phyloP scores from a whole-genome alignment of 176 grass and related monocot species.

The Alloteropsis semialata region DNA sequence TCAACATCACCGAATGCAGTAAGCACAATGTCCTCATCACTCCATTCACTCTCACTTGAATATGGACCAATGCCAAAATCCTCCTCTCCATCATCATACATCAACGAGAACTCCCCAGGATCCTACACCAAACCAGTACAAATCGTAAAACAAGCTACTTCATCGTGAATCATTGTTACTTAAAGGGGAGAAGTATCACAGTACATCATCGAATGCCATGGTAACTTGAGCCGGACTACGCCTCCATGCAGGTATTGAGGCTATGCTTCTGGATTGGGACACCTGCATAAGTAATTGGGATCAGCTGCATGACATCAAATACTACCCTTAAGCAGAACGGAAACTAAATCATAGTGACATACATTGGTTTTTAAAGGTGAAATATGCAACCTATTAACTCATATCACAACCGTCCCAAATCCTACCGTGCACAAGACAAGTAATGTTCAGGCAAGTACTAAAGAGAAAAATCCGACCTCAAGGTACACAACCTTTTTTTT shows the following conservation, averaged over 20 bases:
- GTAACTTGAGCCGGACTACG: background rate
- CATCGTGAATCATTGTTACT: background rate
- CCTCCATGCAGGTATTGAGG: background rate
- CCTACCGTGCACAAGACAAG: background rate
- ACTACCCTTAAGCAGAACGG: background rate
- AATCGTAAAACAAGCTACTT: background rate
- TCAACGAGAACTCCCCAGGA: conserved; percentile 30
- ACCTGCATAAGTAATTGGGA: conserved; percentile 21
- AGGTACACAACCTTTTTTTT: background rate
- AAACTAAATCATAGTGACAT: background rate
- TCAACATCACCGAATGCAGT: conserved; percentile 52
- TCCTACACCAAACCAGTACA: conserved; percentile 34
- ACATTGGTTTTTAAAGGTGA: background rate
- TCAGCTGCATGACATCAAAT: background rate
- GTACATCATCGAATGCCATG: conserved; percentile 32
- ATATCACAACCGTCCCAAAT: background rate
- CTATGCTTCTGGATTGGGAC: background rate
- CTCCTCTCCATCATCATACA: conserved; percentile 15
- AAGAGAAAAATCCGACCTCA: background rate
- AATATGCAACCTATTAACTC: background rate
- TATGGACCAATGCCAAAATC: conserved; percentile 29
- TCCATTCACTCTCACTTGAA: conserved; percentile 75
- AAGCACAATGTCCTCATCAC: conserved; percentile 55
- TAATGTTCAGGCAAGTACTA: background rate
- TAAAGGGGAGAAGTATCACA: background rate